Evolutionary conservation across 495 filamentous ascomycete genomes (phyloP), one percentile per base, ranked within the genome.

Genomic region (Immersiella caudata): DNA sequence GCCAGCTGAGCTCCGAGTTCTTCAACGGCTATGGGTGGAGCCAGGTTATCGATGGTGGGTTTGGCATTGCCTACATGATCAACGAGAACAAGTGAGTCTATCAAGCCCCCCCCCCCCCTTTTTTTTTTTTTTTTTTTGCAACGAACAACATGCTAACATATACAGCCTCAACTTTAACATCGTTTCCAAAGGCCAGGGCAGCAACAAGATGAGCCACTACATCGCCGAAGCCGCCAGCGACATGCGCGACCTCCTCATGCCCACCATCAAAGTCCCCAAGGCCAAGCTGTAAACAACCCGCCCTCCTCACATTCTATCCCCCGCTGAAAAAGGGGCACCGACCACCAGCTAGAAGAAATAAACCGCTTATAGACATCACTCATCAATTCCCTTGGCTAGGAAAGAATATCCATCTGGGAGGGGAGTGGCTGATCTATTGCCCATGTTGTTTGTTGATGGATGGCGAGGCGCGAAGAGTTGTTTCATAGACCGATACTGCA

Each of bases 21-120:
- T 99, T 98, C 84, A 98, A 99, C 76, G 96, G 96, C 18, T 99
- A 99, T 82, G 96, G 96, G 33, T 99, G 96, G 96, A 96, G 92
- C 75, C 94, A 99, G 85, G 96, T 99, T 21, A 90, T 98, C 65
- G 94, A 98, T 76, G 92, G 89, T 46, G 95, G 95, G 18, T 99
- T 92, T 78, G 95, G 96, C 22, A 96, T 99, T 78, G 96, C 96
- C 14, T 99, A 99, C 73, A 99, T 99, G 96, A 97, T 99, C 74
- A 99, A 99, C 75, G 95, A 99, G 85, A 96, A 96, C 79, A 86
- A 80, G 84, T 85, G 75, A 79, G 82, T 78, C 73, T 52, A n/a
- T n/a, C n/a, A n/a, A n/a, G n/a, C n/a, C n/a, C n/a, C n/a, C n/a
- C n/a, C n/a, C n/a, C n/a, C 46, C 52, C 20, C 40, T n/a, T 14